phyloP scores from a whole-genome alignment of 1,284 basidiomycete genomes.

The Heterobasidion parviporum region DNA sequence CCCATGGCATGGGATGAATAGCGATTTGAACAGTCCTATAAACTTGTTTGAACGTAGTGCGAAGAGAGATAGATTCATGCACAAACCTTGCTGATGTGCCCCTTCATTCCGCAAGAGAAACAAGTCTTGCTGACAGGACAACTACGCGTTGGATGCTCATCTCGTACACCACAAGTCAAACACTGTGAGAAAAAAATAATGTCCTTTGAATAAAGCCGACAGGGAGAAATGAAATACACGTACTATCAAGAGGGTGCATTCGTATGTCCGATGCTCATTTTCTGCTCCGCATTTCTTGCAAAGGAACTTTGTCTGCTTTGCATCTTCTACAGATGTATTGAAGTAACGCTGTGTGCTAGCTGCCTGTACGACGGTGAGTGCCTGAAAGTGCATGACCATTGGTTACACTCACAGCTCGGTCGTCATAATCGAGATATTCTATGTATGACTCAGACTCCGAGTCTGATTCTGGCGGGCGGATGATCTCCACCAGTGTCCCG shows the following conservation, averaged over 20 bases:
- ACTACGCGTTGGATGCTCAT: slow-evolving; percentile 76
- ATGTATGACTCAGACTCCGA: slow-evolving; percentile 53
- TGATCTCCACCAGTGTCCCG: slow-evolving; percentile 34
- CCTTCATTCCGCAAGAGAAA: slow-evolving; percentile 81
- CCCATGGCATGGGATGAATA: slow-evolving; percentile 19
- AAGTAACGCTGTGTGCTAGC: slow-evolving; percentile 56
- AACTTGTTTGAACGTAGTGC: neutral
- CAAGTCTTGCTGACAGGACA: slow-evolving; percentile 85
- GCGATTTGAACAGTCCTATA: slow-evolving; percentile 72
- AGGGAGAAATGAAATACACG: slow-evolving; percentile 17
- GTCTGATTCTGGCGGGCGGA: slow-evolving; percentile 31
- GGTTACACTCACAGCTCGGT: slow-evolving; percentile 37
- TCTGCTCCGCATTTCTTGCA: slow-evolving; percentile 71
- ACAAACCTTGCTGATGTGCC: slow-evolving; percentile 69
- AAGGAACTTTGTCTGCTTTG: slow-evolving; percentile 36
- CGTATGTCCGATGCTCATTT: slow-evolving; percentile 53
- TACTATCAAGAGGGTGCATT: slow-evolving; percentile 64
- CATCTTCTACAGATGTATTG: slow-evolving; percentile 27
- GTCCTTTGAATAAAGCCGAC: slow-evolving; percentile 1
- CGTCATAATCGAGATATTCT: slow-evolving; percentile 67
- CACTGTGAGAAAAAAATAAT: slow-evolving; percentile 44
- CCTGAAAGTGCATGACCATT: neutral
- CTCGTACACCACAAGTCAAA: slow-evolving; percentile 77
- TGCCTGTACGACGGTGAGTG: slow-evolving; percentile 12
- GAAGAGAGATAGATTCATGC: neutral